phyloP scores from a whole-genome alignment of 2,329 filamentous ascomycete species.

The Exophiala phaeomuriformis region DNA sequence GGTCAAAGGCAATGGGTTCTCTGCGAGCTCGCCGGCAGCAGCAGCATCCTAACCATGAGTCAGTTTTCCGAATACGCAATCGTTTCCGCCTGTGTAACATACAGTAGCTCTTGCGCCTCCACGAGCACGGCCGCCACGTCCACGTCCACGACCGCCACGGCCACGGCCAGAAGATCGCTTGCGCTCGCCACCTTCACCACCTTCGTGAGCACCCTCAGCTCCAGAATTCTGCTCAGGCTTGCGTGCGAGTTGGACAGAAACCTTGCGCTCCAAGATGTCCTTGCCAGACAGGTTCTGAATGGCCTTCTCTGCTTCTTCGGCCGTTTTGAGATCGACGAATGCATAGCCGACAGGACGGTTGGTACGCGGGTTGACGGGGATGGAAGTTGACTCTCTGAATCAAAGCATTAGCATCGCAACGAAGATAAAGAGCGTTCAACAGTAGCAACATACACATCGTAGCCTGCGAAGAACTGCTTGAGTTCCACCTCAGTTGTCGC shows the following conservation, averaged over 20 bases:
- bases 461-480: constrained; percentile 99
- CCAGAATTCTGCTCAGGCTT: constrained; percentile 87
- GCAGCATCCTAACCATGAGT: constrained; percentile 27
- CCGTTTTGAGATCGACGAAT: constrained; percentile 95
- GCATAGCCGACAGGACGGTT: constrained; percentile 97
- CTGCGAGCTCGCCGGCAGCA: constrained; percentile 41
- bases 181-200: constrained; percentile 53
- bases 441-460: constrained; percentile 78
- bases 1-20: constrained; percentile 50
- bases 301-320: constrained; percentile 88
- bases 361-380: constrained; percentile 98
- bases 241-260: constrained; percentile 95
- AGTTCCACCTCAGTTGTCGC: constrained; percentile 99
- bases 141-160: constrained; percentile 54
- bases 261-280: constrained; percentile 97
- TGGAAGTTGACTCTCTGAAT: constrained; percentile 89
- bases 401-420: background rate
- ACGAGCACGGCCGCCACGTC: constrained; percentile 60
- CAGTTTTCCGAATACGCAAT: background rate
- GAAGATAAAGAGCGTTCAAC: constrained; percentile 21
- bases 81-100: constrained; percentile 6
- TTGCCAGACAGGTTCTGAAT: constrained; percentile 94
- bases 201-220: constrained; percentile 64
- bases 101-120: constrained; percentile 34
- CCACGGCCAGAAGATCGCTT: constrained; percentile 52